Evolutionary conservation across 2,329 filamentous ascomycete genomes (phyloP), one percentile per base, ranked within the genome.

Genomic region (Arachnomyces sp.): DNA sequence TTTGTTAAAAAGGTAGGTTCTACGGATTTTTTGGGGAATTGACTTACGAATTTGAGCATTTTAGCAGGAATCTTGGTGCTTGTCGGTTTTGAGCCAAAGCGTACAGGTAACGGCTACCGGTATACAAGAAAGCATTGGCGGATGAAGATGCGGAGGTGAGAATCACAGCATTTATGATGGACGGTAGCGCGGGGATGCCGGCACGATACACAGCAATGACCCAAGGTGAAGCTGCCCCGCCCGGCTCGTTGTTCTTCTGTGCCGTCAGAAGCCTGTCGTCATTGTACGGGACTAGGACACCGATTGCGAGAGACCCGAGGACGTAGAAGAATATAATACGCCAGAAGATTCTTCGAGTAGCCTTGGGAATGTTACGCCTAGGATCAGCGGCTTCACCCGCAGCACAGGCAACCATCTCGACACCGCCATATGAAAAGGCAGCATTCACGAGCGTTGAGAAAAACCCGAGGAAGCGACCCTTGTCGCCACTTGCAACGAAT

Each of bases 151-250:
- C 82, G 0, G 80, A 82, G 0, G 79, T 84, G 48, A 88, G 71
- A 49, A 89, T 80, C 17, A 88, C 70, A 28, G 82, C 83, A 57
- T 90, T 90, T 61, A 89, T 79, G 40, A 89, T 74, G 4, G 77
- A 78, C 0, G 82, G 80, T 3, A 88, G 73, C 5, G 73, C 79
- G 3, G 67, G 70, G 42, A 88, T 79, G 0, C 80, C 77, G 2
- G 82, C 83, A 20, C 76, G 73, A 8, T 73, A 70, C 29, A 81
- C 78, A 13, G 82, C 84, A 46, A 88, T 84, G 43, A 89, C 82
- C 52, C 81, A 85, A 8, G 80, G 81, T 34, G 61, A 66, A 7
- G 60, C 57, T 53, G 50, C 68, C 57, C 28, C 50, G 34, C 39
- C 50, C 44, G 43, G 9, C 5, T 25, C 20, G 9, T 9, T 9